Percentiles rank a stretch among this genome's conserved stretches.
Conservation (phyloP, 352 stramenopile species). For the Globisporangium barbulae region DNA sequence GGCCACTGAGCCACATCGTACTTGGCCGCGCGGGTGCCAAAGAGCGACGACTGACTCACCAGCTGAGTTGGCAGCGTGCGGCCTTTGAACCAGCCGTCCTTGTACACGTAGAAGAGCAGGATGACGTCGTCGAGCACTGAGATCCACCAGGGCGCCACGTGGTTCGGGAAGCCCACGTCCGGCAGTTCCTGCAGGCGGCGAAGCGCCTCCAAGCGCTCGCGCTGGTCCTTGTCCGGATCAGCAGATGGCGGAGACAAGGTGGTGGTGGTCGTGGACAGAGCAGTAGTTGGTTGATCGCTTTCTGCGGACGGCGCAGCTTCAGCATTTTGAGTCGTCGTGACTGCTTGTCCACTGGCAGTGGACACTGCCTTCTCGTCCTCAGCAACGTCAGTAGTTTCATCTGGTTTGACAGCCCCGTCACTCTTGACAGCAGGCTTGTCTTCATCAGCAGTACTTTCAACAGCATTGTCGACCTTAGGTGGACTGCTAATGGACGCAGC, state of each 20-base stretch:
- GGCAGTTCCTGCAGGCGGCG: slow-evolving; percentile 39
- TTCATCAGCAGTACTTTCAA: not conserved
- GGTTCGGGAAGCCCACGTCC: slow-evolving; percentile 24
- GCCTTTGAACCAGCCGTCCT: slow-evolving; percentile 66
- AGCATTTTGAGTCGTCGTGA: not conserved
- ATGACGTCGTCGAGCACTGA: slow-evolving; percentile 71
- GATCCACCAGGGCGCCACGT: slow-evolving; percentile 74
- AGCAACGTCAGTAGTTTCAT: not conserved
- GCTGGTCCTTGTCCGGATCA: slow-evolving; percentile 7
- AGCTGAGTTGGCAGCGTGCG: slow-evolving; percentile 35
- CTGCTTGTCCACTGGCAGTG: not conserved
- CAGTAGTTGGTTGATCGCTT: not conserved
- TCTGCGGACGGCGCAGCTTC: not conserved
- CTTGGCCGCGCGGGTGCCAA: slow-evolving; percentile 41
- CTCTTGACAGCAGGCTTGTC: not conserved
- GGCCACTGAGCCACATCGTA: slow-evolving; percentile 40
- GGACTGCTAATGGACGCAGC: not conserved
- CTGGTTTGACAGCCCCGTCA: not conserved
- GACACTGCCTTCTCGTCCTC: not conserved
- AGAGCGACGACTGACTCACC: slow-evolving; percentile 45
- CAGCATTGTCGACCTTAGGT: not conserved
- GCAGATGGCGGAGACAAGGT: not conserved
- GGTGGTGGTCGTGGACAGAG: not conserved
- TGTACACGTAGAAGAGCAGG: slow-evolving; percentile 65
- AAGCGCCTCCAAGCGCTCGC: slow-evolving; percentile 38